Evolutionary conservation across 2,329 filamentous ascomycete species (phyloP).

Genomic region (Stagonosporopsis cucurbitacearum): DNA sequence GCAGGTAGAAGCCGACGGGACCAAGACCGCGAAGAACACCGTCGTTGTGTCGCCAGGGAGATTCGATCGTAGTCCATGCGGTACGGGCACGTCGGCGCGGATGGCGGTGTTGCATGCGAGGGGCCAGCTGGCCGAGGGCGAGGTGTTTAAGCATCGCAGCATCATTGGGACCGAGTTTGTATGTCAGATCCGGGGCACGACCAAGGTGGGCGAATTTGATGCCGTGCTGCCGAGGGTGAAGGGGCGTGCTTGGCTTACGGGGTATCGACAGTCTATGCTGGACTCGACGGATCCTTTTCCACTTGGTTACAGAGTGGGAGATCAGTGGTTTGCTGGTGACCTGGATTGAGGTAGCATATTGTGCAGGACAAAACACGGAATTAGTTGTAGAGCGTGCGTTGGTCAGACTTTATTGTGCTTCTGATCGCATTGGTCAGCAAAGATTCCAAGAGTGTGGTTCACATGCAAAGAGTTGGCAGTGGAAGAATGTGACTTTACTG

Average conservation of each 20-base stretch:
- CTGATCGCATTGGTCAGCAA: no score
- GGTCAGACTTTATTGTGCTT: no score
- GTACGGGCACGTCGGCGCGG: slow-evolving; percentile 54
- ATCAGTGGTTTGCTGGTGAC: not conserved
- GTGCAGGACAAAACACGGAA: no score
- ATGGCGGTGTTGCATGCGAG: slow-evolving; percentile 54
- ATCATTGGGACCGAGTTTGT: slow-evolving; percentile 55
- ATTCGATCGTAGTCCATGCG: slow-evolving; percentile 56
- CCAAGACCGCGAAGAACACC: slow-evolving; percentile 48
- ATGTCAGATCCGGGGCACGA: slow-evolving; percentile 47
- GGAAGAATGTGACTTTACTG: no score
- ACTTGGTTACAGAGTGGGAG: not conserved
- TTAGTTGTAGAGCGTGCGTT: no score
- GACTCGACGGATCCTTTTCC: slow-evolving; percentile 56
- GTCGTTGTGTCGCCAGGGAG: slow-evolving; percentile 55
- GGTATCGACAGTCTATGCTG: slow-evolving; percentile 52
- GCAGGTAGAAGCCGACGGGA: slow-evolving; percentile 13
- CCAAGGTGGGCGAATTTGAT: slow-evolving; percentile 10
- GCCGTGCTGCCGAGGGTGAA: slow-evolving; percentile 53
- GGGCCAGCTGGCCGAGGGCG: slow-evolving; percentile 47
- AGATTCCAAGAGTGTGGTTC: no score
- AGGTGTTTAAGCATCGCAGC: slow-evolving; percentile 50
- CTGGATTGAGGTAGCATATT: not conserved
- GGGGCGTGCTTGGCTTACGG: slow-evolving; percentile 56
- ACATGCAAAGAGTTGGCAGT: no score